A percentile compares a stretch with the other conserved stretches of the same genome.
Evolutionary conservation across 192 early-diverging fungal genomes (phyloP).

Genomic region (Entrophospora sp.): DNA sequence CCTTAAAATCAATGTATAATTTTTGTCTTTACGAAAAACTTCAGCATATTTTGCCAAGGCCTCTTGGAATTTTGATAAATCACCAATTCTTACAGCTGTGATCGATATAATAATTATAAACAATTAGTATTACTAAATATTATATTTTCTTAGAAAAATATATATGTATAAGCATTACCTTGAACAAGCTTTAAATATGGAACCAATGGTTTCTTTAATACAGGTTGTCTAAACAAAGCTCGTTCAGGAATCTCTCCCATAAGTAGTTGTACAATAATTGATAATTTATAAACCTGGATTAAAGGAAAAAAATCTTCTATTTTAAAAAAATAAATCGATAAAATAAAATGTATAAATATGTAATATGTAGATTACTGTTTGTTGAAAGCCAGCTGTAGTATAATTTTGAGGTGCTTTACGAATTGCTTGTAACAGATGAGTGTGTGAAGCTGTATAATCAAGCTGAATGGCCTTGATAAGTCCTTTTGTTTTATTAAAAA

Average conservation of each 20-base stretch:
- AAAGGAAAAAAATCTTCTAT: no score
- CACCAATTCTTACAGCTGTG: conserved; percentile 87
- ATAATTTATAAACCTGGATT: no score
- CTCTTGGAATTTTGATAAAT: conserved; percentile 88
- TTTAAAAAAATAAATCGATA: no score
- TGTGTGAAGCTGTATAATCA: conserved; percentile 88
- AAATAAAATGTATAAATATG: no score
- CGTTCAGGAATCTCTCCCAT: conserved; percentile 99
- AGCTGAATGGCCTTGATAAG: conserved; percentile 94
- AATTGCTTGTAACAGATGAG: conserved; percentile 82
- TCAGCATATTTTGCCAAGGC: conserved; percentile 61
- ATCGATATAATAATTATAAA: no score
- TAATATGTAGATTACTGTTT: conserved; percentile 49
- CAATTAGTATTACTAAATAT: no score
- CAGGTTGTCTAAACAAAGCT: conserved; percentile 82
- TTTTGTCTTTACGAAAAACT: conserved; percentile 80
- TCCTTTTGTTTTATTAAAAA: no score
- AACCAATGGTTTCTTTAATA: conserved; percentile 69
- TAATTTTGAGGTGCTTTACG: conserved; percentile 87
- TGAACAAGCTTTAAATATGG: conserved; percentile 95
- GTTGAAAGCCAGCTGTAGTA: conserved; percentile 88
- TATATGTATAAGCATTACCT: no score
- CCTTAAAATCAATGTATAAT: conserved; percentile 73
- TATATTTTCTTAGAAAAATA: no score
- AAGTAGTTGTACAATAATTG: conserved; percentile 94